A percentile compares a stretch with the other conserved stretches of the same genome.
These are phyloP conservation scores for Auxenochlorella pyrenoidosa DNA, from an alignment of 139 green algal genomes.

Conservation along the genomic window DNA sequence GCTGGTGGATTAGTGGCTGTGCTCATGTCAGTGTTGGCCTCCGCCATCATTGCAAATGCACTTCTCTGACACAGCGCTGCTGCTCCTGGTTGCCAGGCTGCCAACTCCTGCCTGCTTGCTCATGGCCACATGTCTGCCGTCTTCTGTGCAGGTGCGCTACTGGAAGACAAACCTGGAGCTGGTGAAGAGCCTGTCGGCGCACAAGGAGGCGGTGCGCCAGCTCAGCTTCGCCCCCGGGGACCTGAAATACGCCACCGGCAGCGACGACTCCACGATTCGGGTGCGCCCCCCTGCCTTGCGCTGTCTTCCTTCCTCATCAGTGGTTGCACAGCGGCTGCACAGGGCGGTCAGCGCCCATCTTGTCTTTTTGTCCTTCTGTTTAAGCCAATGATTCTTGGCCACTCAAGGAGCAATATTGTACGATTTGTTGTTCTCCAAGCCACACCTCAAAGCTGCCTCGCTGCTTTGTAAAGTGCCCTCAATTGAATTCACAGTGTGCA, in stretches of 20 bases:
- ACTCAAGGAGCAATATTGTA: too few species aligned
- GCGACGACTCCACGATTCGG: conserved; percentile 87
- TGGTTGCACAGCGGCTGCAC: too few species aligned
- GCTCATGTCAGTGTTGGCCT: background rate
- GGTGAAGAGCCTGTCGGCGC: conserved; percentile 58
- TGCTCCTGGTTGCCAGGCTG: background rate
- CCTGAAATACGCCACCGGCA: conserved; percentile 90
- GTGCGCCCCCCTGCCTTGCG: conserved; percentile 19
- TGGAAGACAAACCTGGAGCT: conserved; percentile 82
- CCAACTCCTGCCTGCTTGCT: background rate
- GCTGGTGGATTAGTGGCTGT: background rate
- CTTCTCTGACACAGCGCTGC: too few species aligned
- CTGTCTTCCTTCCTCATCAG: background rate
- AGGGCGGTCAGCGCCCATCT: too few species aligned
- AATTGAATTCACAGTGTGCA: too few species aligned
- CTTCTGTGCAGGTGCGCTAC: conserved; percentile 67
- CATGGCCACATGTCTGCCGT: background rate
- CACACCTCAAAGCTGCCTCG: too few species aligned
- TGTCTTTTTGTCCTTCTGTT: too few species aligned
- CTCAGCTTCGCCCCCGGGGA: conserved; percentile 77
- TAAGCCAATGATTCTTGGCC: too few species aligned
- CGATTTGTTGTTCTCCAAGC: too few species aligned
- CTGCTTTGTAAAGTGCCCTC: too few species aligned
- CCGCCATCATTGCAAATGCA: background rate
- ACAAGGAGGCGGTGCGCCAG: conserved; percentile 77